Evolutionary conservation across 2,329 filamentous ascomycete genomes (phyloP), one percentile per base, ranked within the genome.

Genomic region (Torrubiella hemipterigena): DNA sequence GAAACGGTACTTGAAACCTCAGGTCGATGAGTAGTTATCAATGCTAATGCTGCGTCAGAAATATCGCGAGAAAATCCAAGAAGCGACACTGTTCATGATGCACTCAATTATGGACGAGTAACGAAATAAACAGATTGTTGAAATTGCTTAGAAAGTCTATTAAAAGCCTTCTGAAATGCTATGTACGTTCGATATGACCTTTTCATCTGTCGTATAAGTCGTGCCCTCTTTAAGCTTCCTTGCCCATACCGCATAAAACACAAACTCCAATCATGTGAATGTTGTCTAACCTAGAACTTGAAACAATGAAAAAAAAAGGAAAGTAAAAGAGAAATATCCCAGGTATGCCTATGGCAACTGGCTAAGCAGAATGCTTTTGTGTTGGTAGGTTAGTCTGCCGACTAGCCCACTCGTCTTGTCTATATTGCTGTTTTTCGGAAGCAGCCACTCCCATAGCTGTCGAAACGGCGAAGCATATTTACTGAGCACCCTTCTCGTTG

Each of bases 401-500:
- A n/a, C n/a, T n/a, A n/a, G n/a, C n/a, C n/a, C n/a, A n/a, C n/a
- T n/a, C n/a, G n/a, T n/a, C n/a, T n/a, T n/a, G n/a, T n/a, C n/a
- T n/a, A n/a, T n/a, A n/a, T n/a, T n/a, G n/a, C n/a, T n/a, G n/a
- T n/a, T n/a, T n/a, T n/a, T n/a, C n/a, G n/a, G n/a, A n/a, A n/a
- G n/a, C n/a, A n/a, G n/a, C n/a, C n/a, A n/a, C n/a, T n/a, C n/a
- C n/a, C n/a, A n/a, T n/a, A n/a, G n/a, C n/a, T n/a, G n/a, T n/a
- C n/a, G n/a, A n/a, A n/a, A n/a, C n/a, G n/a, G n/a, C n/a, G n/a
- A n/a, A n/a, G n/a, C n/a, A n/a, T n/a, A n/a, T n/a, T n/a, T n/a
- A n/a, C n/a, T n/a, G n/a, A n/a, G n/a, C n/a, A n/a, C n/a, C 45
- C 47, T 75, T 67, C 53, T 81, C 75, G 31, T 71, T 60, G 21